A percentile compares a stretch with the other conserved stretches of the same genome.
Evolutionary conservation across 2,329 filamentous ascomycete genomes (phyloP).

Genomic region (Fusarium begoniae): DNA sequence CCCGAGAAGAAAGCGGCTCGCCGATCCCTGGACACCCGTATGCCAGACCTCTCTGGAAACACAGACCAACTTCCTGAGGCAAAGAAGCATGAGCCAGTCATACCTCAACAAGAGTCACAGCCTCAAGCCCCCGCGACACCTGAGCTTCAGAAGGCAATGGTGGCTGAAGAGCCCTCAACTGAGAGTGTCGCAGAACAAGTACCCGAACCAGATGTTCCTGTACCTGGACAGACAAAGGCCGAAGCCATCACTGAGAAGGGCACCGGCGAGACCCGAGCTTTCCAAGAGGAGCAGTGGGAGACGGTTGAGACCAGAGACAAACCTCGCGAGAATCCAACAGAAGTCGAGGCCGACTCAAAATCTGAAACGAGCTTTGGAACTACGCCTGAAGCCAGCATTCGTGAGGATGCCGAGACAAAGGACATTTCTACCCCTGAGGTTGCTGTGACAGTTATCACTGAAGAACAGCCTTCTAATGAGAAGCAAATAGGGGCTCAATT

Average conservation of each 20-base stretch:
- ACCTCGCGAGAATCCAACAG: constrained; percentile 1
- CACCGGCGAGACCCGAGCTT: not conserved
- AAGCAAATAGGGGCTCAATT: not conserved
- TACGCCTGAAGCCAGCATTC: constrained; percentile 22
- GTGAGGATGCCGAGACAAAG: not conserved
- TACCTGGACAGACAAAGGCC: not conserved
- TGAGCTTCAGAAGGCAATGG: not conserved
- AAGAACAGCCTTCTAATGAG: not conserved
- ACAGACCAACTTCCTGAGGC: not conserved
- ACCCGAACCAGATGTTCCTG: not conserved
- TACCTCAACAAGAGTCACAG: not conserved
- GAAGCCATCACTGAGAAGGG: not conserved
- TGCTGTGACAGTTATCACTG: not conserved
- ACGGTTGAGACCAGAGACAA: constrained; percentile 15
- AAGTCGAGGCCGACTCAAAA: constrained; percentile 28
- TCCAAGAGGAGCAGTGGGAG: constrained; percentile 28
- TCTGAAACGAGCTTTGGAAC: constrained; percentile 32
- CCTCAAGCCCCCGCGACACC: not conserved
- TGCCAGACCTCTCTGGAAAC: constrained; percentile 32
- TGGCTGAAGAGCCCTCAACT: not conserved
- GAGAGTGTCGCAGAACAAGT: constrained; percentile 1
- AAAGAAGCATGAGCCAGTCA: not conserved
- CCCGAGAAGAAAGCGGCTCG: constrained; percentile 9
- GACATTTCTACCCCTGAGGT: not conserved
- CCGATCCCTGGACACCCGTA: constrained; percentile 32